phyloP scores from a whole-genome alignment of 768 basidiomycete genomes.

The Lactarius hatsudake region DNA sequence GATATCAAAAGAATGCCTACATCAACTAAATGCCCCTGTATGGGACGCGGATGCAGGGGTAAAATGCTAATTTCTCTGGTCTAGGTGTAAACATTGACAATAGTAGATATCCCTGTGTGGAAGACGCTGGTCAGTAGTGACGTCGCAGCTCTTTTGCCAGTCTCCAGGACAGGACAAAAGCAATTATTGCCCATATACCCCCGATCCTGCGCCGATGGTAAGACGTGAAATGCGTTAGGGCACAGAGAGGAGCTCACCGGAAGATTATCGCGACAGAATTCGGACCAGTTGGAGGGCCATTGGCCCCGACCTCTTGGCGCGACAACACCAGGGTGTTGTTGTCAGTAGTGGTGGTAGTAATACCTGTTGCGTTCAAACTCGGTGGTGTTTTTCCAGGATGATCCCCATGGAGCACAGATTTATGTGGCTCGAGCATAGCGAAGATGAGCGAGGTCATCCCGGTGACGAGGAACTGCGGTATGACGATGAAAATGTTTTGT shows the following conservation, averaged over 20 bases:
- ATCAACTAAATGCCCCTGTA: constrained; percentile 5
- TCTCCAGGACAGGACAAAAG: constrained; percentile 30
- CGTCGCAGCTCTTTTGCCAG: constrained; percentile 28
- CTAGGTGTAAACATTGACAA: neutral
- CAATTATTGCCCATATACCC: constrained; percentile 29
- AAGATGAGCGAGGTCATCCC: constrained; percentile 85
- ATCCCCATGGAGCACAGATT: constrained; percentile 34
- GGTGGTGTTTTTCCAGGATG: constrained; percentile 22
- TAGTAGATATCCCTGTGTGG: neutral
- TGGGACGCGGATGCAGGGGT: neutral
- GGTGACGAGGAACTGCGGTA: constrained; percentile 92
- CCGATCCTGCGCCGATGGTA: constrained; percentile 25
- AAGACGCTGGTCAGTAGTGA: constrained; percentile 9
- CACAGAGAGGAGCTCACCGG: constrained; percentile 30
- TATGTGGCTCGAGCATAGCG: constrained; percentile 72
- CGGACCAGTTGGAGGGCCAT: constrained; percentile 30
- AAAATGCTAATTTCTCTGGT: neutral
- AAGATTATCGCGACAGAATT: constrained; percentile 44
- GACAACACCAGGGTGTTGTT: neutral
- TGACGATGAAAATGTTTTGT: constrained; percentile 90
- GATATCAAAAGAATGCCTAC: neutral
- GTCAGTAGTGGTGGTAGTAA: neutral
- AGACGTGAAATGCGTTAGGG: neutral
- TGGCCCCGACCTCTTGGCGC: constrained; percentile 25
- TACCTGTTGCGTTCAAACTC: constrained; percentile 3